Evolutionary conservation across 2,329 filamentous ascomycete species (phyloP), one percentile per base, ranked within the genome.

Genomic region (Calonectria pteridis): DNA sequence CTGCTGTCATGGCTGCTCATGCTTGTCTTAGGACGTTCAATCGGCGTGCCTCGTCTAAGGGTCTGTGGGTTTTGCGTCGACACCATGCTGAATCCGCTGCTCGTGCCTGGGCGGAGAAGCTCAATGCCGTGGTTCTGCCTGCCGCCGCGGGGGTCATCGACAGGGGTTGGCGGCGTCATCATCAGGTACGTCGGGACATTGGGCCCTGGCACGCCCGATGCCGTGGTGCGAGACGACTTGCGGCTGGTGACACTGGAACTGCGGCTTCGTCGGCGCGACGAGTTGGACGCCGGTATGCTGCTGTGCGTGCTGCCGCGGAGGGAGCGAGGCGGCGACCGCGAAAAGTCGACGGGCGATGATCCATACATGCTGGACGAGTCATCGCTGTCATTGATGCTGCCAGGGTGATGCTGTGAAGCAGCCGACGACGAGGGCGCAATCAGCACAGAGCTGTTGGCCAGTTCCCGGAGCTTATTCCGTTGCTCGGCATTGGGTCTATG

Each of bases 401-500:
- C 84, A 4, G 84, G 79, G 72, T 86, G 83, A 40, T 86, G 83
- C 51, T 84, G 82, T 23, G 83, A 84, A 6, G 77, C 77, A 50
- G 77, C 78, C 2, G 81, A 84, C 14, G 86, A 86, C 33, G 87
- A 85, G 11, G 86, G 88, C 3, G 89, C 85, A 31, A 88, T 89
- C 75, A 96, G 87, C 26, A 93, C 92, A 43, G 92, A 93, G 79
- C 91, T 94, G 72, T 91, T 96, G n/a, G 94, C 95, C 71, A 98
- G 88, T 83, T 98, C 95, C 51, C 96, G 92, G 40, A 97, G 89
- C 75, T 94, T 93, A 81, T 89, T 94, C 81, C 95, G 93, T 82
- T 97, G 94, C 72, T 94, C 93, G 67, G 92, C 94, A 76, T 88
- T 94, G 1, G 96, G 96, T 5, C 95, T 92, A 82, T 98, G 95